Evolutionary conservation across 2,329 filamentous ascomycete species (phyloP), one percentile per base, ranked within the genome.

Genomic region (Macrophomina tecta): DNA sequence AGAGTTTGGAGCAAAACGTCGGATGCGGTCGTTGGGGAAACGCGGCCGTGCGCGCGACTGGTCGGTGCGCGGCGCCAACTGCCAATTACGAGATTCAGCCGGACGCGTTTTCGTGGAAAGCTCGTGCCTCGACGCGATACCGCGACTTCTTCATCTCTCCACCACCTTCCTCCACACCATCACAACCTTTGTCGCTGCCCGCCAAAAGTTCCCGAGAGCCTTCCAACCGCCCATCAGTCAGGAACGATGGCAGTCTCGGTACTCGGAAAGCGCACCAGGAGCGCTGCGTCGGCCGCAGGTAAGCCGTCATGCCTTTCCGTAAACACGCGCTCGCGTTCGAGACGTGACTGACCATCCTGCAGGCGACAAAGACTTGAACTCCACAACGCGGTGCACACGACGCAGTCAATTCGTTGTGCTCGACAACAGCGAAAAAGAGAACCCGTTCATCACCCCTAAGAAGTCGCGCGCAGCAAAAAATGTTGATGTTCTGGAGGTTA

Each of bases 371-470:
- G 32, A 45, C 30, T 42, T 34, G n/a, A 40, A 67, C 5, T 30
- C 67, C 45, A 68, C 48, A 40, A 46, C 56, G 70, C 51, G 67
- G 69, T 28, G 80, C 69, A 82, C 82, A 70, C 75, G 80, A 68
- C 75, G 77, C 76, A 75, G 81, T 53, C 80, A 78, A 70, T 80
- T 79, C 74, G 82, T 80, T 5, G 78, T 80, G 49, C 72, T 80
- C 34, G 83, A 86, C 73, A 88, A 90, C 71, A 87, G 91, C 71
- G 90, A 93, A 77, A 91, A 92, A 70, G 82, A 86, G 69, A 88
- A 90, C 66, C 87, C 86, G 2, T 84, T 87, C 67, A 70, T 82
- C 61, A 79, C 76, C 6, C 78, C 74, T 9, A 76, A 69, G 23
- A 67, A 72, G 23, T 68, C 66, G 73, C 79, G 75, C 69, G 76